These are phyloP conservation scores for Lepiota subincarnata DNA, from an alignment of 768 basidiomycete species.

Conservation along the genomic window DNA sequence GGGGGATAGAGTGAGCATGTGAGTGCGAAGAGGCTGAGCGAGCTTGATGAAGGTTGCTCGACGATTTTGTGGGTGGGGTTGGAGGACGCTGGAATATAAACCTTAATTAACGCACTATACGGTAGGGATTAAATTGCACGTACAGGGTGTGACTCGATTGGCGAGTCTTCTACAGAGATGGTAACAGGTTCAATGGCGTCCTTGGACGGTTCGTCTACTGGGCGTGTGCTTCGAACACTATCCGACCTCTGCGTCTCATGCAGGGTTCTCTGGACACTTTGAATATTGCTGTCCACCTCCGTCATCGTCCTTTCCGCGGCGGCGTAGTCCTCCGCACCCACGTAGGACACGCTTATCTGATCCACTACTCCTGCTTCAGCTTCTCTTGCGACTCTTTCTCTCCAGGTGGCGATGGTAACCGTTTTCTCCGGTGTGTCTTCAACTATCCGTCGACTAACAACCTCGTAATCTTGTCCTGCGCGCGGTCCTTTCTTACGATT, in stretches of 20 bases:
- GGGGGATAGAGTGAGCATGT: conserved; percentile 7
- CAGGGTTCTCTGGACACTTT: conserved; percentile 5
- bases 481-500: conserved; percentile 16
- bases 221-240: conserved; percentile 8
- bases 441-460: conserved; percentile 36
- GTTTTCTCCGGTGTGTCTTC: conserved; percentile 49
- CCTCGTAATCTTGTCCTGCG: conserved; percentile 38
- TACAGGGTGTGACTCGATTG: conserved; percentile 7
- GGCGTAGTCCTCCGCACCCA: conserved; percentile 28
- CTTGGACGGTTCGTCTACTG: conserved; percentile 9
- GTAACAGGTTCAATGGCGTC: conserved; percentile 1
- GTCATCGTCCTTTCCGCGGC: conserved; percentile 13
- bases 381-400: conserved; percentile 47
- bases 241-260: conserved; percentile 8
- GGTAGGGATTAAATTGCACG: neutral
- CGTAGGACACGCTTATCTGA: conserved; percentile 43
- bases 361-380: conserved; percentile 30
- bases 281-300: conserved; percentile 10
- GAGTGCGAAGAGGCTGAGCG: conserved; percentile 7
- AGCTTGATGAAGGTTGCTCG: neutral
- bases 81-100: neutral
- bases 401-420: conserved; percentile 53
- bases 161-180: neutral
- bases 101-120: neutral
- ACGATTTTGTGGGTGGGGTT: conserved; percentile 11